Evolutionary conservation across 2,329 filamentous ascomycete genomes (phyloP).

Genomic region (Hypoxylon sp.): DNA sequence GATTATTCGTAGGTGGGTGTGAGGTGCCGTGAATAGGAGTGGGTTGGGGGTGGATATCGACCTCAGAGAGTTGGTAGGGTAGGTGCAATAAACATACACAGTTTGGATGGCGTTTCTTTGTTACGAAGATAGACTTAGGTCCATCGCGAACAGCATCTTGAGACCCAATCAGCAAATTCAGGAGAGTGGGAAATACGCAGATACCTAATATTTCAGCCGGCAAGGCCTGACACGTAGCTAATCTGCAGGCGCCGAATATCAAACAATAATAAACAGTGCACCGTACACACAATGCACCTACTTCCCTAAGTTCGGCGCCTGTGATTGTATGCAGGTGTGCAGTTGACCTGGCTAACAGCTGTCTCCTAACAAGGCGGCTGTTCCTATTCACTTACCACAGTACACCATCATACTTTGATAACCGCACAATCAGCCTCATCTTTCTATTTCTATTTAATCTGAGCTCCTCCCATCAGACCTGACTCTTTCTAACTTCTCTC

Average conservation of each 20-base stretch:
- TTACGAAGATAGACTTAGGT: not conserved
- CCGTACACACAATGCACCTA: not conserved
- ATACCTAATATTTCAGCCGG: not conserved
- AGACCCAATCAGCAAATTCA: not conserved
- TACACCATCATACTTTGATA: not conserved
- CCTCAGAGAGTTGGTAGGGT: not conserved
- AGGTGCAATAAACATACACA: not conserved
- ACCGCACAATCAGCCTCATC: slow-evolving; percentile 1
- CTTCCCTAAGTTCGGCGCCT: not conserved
- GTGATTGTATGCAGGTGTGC: not conserved
- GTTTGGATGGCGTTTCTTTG: not conserved
- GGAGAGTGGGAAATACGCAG: not conserved
- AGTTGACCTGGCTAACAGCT: not conserved
- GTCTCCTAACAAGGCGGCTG: slow-evolving; percentile 2
- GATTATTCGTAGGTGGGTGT: not conserved
- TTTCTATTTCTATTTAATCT: not conserved
- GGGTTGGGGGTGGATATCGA: not conserved
- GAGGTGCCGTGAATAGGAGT: not conserved
- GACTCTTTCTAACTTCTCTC: slow-evolving; percentile 2
- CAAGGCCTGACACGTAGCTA: not conserved
- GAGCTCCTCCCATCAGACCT: not conserved
- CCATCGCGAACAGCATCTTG: not conserved
- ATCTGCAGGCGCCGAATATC: not conserved
- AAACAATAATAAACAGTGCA: not conserved
- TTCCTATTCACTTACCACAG: not conserved